Conservation (phyloP, 768 basidiomycete species). For the Tulasnella sp. region DNA sequence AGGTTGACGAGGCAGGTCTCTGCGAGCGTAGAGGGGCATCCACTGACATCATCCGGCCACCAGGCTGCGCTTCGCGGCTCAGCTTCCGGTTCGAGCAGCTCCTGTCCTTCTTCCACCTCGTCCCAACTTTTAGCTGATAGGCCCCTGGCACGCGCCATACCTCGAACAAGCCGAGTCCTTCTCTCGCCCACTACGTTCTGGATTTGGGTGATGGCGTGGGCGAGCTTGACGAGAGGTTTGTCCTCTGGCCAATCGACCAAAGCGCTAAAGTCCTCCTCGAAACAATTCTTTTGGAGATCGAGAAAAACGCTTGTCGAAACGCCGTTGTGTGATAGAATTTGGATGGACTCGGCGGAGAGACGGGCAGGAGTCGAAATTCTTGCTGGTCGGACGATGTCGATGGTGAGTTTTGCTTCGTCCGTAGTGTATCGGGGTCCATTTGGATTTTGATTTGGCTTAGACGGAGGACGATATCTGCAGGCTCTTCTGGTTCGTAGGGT, state of each 20-base stretch:
- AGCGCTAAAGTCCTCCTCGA: background rate
- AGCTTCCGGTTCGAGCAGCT: background rate
- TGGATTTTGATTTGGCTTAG: background rate
- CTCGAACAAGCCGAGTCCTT: background rate
- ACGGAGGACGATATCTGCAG: background rate
- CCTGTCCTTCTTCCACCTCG: background rate
- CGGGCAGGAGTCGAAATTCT: background rate
- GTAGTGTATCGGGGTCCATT: background rate
- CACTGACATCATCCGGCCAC: conserved; percentile 1
- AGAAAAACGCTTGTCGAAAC: background rate
- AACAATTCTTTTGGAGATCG: background rate
- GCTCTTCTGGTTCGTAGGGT: background rate
- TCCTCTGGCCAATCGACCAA: background rate
- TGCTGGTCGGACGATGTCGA: conserved; percentile 5
- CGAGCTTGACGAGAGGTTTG: background rate
- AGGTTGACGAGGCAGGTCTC: background rate
- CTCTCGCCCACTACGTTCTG: background rate
- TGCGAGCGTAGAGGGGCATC: background rate
- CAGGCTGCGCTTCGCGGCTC: background rate
- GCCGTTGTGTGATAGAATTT: conserved; percentile 1
- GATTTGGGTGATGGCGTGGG: background rate
- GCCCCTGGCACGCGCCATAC: background rate
- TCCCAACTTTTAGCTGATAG: background rate
- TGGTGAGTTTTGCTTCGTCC: conserved; percentile 1
- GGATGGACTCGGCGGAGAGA: background rate